Base-by-base conservation (phyloP, 2,329 filamentous ascomycete genomes). In the Ophiosphaerella korrae region DNA sequence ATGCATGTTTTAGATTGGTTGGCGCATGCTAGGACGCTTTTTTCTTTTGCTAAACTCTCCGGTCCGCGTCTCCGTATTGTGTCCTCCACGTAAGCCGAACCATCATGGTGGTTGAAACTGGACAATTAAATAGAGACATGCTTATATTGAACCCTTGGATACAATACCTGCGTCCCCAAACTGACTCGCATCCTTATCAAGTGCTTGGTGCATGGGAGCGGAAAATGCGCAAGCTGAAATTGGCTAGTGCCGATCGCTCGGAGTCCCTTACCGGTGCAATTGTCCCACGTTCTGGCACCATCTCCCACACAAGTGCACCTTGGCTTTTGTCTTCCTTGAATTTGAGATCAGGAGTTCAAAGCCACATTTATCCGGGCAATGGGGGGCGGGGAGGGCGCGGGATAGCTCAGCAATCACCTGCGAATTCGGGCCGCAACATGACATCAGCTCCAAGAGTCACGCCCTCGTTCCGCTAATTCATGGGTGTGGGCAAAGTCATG, bases 191-290 rank as follows among this genome's bases (percentile, higher is more conserved):
- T 33, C 29, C 24, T 40, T 40, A 36, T 36, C 44, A 40, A 38
- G 29, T 16, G 36, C 7, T 34, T 29, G 36, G 44, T 37, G 26
- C 44, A 29, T 36, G 36, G 44, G 44, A 18, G 36, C 36, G 36
- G 44, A 36, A 24, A 40, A 38, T 46, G 42, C 35, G 12, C 29
- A 18, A 12, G 24, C 29, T 21, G 29, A 46, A 29, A 39, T 16
- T 14, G 26, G 29, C 18, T 46, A 24, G 44, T 21, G 44, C 21
- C 44, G 44, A 46, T 46, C 44, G 21, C 36, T 40, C 44, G 44
- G 31, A 29, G 29, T 18, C 36, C 44, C 36, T 45, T 45, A 12
- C 42, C 44, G 29, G 16, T 7, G 36, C 44, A 40, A 14, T 29
- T 16, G 24, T 46, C 44, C 44, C 44, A 46, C 44, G 44, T 46